Base-by-base conservation (phyloP, 2,329 filamentous ascomycete species). In the Penicillium sp. region DNA sequence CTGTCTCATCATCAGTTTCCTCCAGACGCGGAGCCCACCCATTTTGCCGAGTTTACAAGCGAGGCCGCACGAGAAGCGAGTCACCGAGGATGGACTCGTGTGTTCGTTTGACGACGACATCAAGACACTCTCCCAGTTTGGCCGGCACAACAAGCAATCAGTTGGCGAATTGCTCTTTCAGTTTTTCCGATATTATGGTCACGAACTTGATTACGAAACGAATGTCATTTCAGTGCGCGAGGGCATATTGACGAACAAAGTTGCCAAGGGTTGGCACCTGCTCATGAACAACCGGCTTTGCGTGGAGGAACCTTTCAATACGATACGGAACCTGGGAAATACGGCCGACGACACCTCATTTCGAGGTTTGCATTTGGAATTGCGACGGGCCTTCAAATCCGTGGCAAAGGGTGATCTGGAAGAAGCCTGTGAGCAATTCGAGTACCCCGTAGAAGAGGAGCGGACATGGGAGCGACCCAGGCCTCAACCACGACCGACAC, bases 231-330 rank as follows among this genome's bases (percentile, higher is more conserved):
- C 94, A 1, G 88, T 99, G 47, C 86, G 92, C 21, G 83, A 89
- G 64, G 94, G 93, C 10, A 88, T 84, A 65, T 76, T 92, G 52
- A 77, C 96, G 52, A 86, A 87, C 8, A 93, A 96, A 71, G 82
- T 85, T 58, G 91, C 91, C 54, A 97, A 97, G 78, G 87, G 87
- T 24, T 97, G 94, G 94, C 86, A 92, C 67, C 81, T 89, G 47
- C 81, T 84, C 34, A 78, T 88, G 54, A 92, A 92, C 67, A 94
- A 96, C 67, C 86, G 89, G 59, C 82, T 99, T 31, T 97, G 93
- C 70, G 91, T 99, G 10, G 94, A 99, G 71, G 94, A 99, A 72
- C 94, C 94, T 0, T 99, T 99, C 80, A 99, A 96, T 67, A 88
- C 83, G 4, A 82, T 83, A 34, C 86, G 94, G 40, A 99, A 99